These are phyloP conservation scores for Mimosa pudica DNA, from an alignment of 306 rosid species.

Conservation along the genomic window DNA sequence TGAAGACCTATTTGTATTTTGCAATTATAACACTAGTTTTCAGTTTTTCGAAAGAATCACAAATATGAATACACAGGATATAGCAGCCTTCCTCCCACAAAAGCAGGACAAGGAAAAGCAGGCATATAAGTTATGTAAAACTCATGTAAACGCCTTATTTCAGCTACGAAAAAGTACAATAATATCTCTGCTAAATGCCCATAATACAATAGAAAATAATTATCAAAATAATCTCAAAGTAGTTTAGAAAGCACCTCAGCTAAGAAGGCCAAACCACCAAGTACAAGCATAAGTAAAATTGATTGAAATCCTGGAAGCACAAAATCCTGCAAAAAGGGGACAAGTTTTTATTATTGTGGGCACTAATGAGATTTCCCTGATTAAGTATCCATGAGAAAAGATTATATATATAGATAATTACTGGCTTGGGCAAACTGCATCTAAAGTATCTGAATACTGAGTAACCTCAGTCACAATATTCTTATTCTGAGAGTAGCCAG, in stretches of 20 bases:
- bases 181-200: conserved; percentile 3
- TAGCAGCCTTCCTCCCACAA: conserved; percentile 22
- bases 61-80: background rate
- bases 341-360: background rate
- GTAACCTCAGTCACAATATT: background rate
- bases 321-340: conserved; percentile 54
- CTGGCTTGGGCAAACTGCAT: conserved; percentile 16
- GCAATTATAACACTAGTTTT: background rate
- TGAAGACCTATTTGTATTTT: background rate
- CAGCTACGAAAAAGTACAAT: background rate
- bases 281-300: conserved; percentile 54
- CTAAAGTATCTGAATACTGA: conserved; percentile 12
- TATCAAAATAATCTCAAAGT: background rate
- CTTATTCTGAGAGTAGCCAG: background rate
- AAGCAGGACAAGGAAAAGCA: conserved; percentile 3
- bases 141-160: background rate
- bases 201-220: background rate
- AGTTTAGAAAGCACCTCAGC: conserved; percentile 66
- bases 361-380: background rate
- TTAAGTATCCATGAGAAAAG: background rate
- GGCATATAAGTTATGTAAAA: background rate
- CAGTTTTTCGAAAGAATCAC: background rate
- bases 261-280: conserved; percentile 65
- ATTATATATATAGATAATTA: background rate
- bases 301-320: conserved; percentile 63